phyloP scores from a whole-genome alignment of 1,284 basidiomycete genomes.

The Trichosporon ovoides region DNA sequence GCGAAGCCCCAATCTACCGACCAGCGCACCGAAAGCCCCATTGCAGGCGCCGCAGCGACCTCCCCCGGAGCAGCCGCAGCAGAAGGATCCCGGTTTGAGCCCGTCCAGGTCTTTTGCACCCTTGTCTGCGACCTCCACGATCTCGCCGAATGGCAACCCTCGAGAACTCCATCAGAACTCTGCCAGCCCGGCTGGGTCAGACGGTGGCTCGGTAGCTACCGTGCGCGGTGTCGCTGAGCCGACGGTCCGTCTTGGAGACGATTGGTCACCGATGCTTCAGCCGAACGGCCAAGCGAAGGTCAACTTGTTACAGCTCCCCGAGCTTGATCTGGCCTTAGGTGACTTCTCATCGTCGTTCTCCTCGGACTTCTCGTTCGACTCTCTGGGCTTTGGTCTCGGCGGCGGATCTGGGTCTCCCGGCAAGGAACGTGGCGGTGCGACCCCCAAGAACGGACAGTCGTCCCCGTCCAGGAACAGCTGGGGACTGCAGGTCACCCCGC shows the following conservation, averaged over 20 bases:
- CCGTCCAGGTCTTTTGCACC: neutral
- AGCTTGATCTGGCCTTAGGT: constrained; percentile 44
- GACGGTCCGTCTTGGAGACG: neutral
- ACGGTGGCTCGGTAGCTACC: constrained; percentile 14
- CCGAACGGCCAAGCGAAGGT: constrained; percentile 10
- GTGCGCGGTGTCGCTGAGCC: constrained; percentile 10
- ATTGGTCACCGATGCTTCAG: neutral
- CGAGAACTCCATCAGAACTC: constrained; percentile 11
- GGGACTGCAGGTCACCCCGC: constrained; percentile 3
- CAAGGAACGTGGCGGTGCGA: neutral
- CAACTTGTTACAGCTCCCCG: constrained; percentile 41
- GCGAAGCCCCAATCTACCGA: neutral
- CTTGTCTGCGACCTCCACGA: neutral
- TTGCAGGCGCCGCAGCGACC: neutral
- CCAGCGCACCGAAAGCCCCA: neutral
- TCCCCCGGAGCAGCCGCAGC: neutral
- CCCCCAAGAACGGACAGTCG: neutral
- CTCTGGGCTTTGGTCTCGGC: constrained; percentile 20
- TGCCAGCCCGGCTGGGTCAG: constrained; percentile 18
- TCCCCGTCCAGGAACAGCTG: constrained; percentile 8
- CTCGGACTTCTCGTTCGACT: constrained; percentile 34
- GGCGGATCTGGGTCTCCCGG: no score
- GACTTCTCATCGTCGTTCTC: constrained; percentile 5
- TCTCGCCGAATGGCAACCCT: neutral
- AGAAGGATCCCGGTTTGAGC: neutral